Evolutionary conservation across 805 yeast species (phyloP), one percentile per base, ranked within the genome.

Genomic region (Teunomyces barrocoloradensis): DNA sequence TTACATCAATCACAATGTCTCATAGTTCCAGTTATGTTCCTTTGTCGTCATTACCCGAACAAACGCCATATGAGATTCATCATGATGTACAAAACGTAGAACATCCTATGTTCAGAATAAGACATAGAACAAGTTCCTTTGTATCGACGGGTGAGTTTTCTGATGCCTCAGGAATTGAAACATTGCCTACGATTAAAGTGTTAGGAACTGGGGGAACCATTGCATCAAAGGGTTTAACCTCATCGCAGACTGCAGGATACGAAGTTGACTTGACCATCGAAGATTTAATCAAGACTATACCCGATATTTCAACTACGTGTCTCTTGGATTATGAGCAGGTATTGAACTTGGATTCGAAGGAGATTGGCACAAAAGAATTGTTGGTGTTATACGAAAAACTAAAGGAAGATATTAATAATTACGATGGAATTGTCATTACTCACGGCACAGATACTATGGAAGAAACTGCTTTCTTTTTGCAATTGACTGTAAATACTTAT

Each of bases 361-460:
- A 80, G 49, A 71, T 82, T 27, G 73, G 78, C 34, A 73, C 77
- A 40, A 53, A 56, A 1, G 75, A 79, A 36, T 64, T 82, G 46
- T 56, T 73, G 45, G 64, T 67, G 42, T 70, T 82, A 42, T 73
- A 79, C 50, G 61, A 67, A 38, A 75, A 77, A 47, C 71, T 82
- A 15, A 62, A 73, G 10, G 69, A 69, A 20, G 75, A 77, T 28
- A 58, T 81, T 32, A 68, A 64, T 37, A 50, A 63, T 2, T 78
- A 71, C 52, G 81, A 80, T 55, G 87, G 86, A 35, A 74, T 81
- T 15, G 87, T 82, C 37, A 78, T 82, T 33, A 82, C 87, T 1
- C 88, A 82, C 60, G 88, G 88, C n/a, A 82, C 88, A 6, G 88
- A 82, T 56, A 79, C 87, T 1, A 71, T 81, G 68, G 82, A 84